These are phyloP conservation scores for Saccharomycopsis sp. DNA, from an alignment of 805 yeast species.

Conservation along the genomic window DNA sequence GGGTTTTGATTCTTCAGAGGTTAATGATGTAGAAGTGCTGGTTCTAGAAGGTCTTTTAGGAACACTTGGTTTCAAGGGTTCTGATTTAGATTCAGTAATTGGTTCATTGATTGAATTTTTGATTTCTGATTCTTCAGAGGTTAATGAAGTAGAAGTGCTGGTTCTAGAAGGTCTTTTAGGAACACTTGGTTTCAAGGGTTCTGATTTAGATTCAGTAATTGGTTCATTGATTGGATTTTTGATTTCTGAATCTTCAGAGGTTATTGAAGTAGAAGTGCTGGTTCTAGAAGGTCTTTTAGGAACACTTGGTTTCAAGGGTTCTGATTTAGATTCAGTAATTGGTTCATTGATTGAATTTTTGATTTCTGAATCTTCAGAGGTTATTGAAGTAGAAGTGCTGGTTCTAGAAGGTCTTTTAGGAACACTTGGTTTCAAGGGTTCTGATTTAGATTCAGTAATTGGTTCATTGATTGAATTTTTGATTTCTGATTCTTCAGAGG, in stretches of 20 bases:
- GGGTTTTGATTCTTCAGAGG: no score
- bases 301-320: neutral
- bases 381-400: neutral
- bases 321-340: neutral
- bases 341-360: neutral
- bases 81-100: no score
- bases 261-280: neutral
- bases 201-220: neutral
- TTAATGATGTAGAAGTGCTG: no score
- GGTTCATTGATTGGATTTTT: neutral
- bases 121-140: no score
- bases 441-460: neutral
- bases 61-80: no score
- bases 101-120: neutral
- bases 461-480: neutral
- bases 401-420: neutral
- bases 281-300: neutral
- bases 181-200: no score
- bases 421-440: slow-evolving; percentile 2
- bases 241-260: neutral
- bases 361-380: neutral
- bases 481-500: no score
- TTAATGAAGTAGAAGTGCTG: no score
- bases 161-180: slow-evolving; percentile 5
- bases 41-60: slow-evolving; percentile 4